A percentile compares a stretch with the other conserved stretches of the same genome.
These are phyloP conservation scores for Cryphonectria radicalis DNA, from an alignment of 2,329 filamentous ascomycete species.

Conservation along the genomic window DNA sequence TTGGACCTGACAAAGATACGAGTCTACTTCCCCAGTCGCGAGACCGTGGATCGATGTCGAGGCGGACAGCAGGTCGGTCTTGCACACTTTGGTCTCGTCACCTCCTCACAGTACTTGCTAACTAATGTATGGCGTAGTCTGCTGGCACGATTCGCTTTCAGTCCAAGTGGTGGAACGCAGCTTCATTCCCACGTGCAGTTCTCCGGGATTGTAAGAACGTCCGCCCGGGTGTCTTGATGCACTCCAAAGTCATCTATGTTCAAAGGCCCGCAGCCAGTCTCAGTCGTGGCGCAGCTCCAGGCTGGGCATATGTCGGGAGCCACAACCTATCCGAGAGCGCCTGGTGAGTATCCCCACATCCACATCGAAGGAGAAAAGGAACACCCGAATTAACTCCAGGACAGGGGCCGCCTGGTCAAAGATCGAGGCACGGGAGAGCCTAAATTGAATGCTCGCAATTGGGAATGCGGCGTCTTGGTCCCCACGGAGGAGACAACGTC, in stretches of 20 bases:
- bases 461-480: constrained; percentile 91
- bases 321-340: constrained; percentile 93
- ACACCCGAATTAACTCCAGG: constrained; percentile 16
- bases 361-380: constrained; percentile 10
- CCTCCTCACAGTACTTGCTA: constrained; percentile 3
- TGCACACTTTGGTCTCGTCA: constrained; percentile 6
- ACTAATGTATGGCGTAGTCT: constrained; percentile 45
- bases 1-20: constrained; percentile 56
- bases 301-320: constrained; percentile 87
- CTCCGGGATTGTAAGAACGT: constrained; percentile 77
- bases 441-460: constrained; percentile 86
- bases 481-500: constrained; percentile 49
- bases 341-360: constrained; percentile 62
- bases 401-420: constrained; percentile 68
- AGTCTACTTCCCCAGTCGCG: constrained; percentile 79
- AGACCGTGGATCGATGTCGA: constrained; percentile 69
- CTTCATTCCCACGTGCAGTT: constrained; percentile 71
- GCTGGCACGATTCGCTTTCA: constrained; percentile 86
- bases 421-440: constrained; percentile 68
- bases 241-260: constrained; percentile 77
- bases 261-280: constrained; percentile 33
- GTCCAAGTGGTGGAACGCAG: constrained; percentile 70
- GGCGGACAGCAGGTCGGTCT: constrained; percentile 62
- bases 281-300: constrained; percentile 36
- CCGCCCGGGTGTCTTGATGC: constrained; percentile 76